Evolutionary conservation across 1,284 basidiomycete species (phyloP), one percentile per base, ranked within the genome.

Genomic region (Pisolithus thermaeus): DNA sequence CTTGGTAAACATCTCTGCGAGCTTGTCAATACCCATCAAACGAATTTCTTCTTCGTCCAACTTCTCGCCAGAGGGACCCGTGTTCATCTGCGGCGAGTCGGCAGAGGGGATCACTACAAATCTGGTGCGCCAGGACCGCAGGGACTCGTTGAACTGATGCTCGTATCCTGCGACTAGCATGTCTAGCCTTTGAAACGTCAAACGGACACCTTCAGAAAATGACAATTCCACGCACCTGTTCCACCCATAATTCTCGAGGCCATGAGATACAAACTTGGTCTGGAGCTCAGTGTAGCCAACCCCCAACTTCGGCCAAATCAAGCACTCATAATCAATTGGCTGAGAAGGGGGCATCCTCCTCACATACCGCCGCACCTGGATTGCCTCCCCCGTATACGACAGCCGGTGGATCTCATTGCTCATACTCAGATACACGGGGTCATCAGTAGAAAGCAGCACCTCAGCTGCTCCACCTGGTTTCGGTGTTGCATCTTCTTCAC

Each of bases 331-430:
- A 18, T 81, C 73, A 58, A 89, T 82, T 0, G 87, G 79, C 23
- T 78, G 67, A 57, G 75, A 81, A 59, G 67, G 77, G 32, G 78
- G 80, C 70, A 89, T 80, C 57, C 88, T 80, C 43, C 93, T 78
- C 22, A 94, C 87, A 65, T 94, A 94, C 22, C 93, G 78, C 62
- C 88, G 81, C 9, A 98, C 92, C 59, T 93, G 87, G 56, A 97
- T 91, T 18, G 84, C 80, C 58, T 94, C 90, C 18, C 90, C 89
- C 20, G 82, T 85, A 52, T 94, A 98, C 20, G 87, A 84, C 58
- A 98, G 86, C 27, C 90, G 79, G 68, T 98, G 95, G 46, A 98
- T 92, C 68, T 97, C 93, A 66, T 96, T 97, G 63, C 87, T 89
- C 80, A 95, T 93, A 58, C 92, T 92, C 49, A 98, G 77, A 71